Conservation (phyloP, 1,284 basidiomycete genomes). For the Ceratobasidium sp. region DNA sequence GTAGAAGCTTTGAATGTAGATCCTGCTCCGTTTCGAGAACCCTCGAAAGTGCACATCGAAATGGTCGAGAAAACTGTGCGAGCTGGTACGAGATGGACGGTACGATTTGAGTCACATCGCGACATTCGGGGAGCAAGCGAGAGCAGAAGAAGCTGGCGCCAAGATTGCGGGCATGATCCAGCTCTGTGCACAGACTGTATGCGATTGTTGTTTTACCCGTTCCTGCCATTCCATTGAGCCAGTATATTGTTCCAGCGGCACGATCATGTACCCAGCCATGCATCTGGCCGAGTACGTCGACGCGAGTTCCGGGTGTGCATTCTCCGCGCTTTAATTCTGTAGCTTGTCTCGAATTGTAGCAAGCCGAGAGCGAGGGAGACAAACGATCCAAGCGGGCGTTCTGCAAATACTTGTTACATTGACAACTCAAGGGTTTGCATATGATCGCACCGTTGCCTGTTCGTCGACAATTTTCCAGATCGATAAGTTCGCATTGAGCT, state of each 20-base stretch:
- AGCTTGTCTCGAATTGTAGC: constrained; percentile 14
- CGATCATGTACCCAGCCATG: constrained; percentile 35
- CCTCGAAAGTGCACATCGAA: background rate
- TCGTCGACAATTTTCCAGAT: constrained; percentile 11
- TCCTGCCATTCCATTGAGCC: constrained; percentile 45
- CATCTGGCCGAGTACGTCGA: constrained; percentile 39
- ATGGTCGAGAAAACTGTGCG: constrained; percentile 17
- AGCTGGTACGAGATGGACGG: constrained; percentile 39
- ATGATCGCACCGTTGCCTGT: constrained; percentile 1
- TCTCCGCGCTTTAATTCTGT: background rate
- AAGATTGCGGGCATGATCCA: constrained; percentile 37
- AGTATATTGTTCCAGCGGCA: constrained; percentile 40
- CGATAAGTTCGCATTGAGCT: constrained; percentile 21
- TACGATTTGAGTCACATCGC: constrained; percentile 25
- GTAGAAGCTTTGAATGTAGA: background rate
- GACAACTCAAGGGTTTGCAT: background rate
- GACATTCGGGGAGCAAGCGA: constrained; percentile 34
- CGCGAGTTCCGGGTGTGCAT: constrained; percentile 41
- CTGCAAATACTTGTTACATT: background rate
- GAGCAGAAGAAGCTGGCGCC: constrained; percentile 49
- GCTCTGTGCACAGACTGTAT: constrained; percentile 42
- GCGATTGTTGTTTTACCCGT: constrained; percentile 46
- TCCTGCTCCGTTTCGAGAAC: constrained; percentile 11
- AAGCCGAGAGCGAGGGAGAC: background rate
- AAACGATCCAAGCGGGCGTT: background rate